phyloP scores from a whole-genome alignment of 164 flowering plant species.

The Vitis amurensis region DNA sequence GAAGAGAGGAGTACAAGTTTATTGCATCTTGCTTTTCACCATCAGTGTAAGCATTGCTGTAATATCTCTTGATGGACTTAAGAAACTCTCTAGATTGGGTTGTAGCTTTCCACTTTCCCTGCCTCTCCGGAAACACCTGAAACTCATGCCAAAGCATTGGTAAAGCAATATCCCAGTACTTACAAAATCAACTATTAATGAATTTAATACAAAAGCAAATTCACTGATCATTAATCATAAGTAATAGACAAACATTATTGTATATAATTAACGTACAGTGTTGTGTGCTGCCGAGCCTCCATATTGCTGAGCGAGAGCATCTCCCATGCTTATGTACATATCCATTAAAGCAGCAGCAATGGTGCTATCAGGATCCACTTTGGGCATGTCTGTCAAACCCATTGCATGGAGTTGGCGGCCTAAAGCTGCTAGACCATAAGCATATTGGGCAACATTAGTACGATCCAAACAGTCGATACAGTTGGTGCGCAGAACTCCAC shows the following conservation, averaged over 20 bases:
- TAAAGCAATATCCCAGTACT: background rate
- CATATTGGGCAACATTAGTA: constrained; percentile 98
- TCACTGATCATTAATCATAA: background rate
- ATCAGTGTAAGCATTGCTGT: constrained; percentile 93
- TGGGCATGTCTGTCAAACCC: constrained; percentile 77
- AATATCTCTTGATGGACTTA: constrained; percentile 90
- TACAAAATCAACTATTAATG: background rate
- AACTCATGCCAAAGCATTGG: background rate
- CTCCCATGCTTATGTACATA: constrained; percentile 97
- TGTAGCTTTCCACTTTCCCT: constrained; percentile 98
- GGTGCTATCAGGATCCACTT: constrained; percentile 86
- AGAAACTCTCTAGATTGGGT: constrained; percentile 93
- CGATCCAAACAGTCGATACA: constrained; percentile 98
- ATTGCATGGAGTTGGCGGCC: constrained; percentile 93
- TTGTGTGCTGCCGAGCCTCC: constrained; percentile 99
- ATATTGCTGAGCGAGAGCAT: constrained; percentile 97
- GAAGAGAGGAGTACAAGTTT: constrained; percentile 56
- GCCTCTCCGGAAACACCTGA: constrained; percentile 97
- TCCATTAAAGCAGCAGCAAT: constrained; percentile 95
- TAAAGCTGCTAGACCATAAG: constrained; percentile 89
- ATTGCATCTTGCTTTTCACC: constrained; percentile 99
- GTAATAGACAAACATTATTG: background rate
- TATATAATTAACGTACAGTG: constrained; percentile 47
- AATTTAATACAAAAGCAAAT: background rate
- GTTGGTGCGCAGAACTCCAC: constrained; percentile 94